phyloP scores from a whole-genome alignment of 192 early-diverging fungal genomes.

The Podila clonocystis region DNA sequence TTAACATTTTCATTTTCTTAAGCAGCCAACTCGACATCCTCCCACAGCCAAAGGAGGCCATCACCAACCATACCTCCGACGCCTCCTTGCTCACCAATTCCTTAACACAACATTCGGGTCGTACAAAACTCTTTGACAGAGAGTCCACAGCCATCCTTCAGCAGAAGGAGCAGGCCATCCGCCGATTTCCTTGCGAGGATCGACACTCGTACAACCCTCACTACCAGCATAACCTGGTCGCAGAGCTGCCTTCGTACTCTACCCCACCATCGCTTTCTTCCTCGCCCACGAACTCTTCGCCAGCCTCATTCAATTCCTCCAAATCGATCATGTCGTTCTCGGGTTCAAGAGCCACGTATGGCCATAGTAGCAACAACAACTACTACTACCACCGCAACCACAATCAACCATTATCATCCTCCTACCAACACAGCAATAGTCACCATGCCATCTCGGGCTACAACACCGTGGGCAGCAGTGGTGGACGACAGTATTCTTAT shows the following conservation, averaged over 20 bases:
- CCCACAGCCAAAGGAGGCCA: too few species aligned
- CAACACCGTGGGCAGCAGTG: neutral
- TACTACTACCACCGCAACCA: constrained; percentile 9
- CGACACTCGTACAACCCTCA: constrained; percentile 42
- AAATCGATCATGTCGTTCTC: constrained; percentile 1
- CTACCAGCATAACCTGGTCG: constrained; percentile 43
- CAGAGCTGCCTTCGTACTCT: constrained; percentile 10
- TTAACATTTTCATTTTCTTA: too few species aligned
- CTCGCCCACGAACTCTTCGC: constrained; percentile 14
- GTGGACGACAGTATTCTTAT: too few species aligned
- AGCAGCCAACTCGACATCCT: too few species aligned
- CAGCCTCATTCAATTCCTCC: constrained; percentile 21
- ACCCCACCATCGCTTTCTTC: constrained; percentile 20
- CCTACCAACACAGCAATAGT: too few species aligned
- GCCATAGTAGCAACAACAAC: neutral
- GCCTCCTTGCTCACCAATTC: too few species aligned
- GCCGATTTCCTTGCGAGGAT: constrained; percentile 38
- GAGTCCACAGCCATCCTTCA: constrained; percentile 5
- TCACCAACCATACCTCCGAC: too few species aligned
- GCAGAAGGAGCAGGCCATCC: constrained; percentile 13
- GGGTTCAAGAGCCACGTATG: constrained; percentile 19
- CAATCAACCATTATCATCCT: neutral
- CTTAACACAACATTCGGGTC: too few species aligned
- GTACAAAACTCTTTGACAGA: constrained; percentile 1
- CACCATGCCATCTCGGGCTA: constrained; percentile 3